Percentiles rank a stretch among this genome's conserved stretches.
These are phyloP conservation scores for Teratosphaeriaceae sp. DNA, from an alignment of 2,329 filamentous ascomycete genomes.

Conservation along the genomic window DNA sequence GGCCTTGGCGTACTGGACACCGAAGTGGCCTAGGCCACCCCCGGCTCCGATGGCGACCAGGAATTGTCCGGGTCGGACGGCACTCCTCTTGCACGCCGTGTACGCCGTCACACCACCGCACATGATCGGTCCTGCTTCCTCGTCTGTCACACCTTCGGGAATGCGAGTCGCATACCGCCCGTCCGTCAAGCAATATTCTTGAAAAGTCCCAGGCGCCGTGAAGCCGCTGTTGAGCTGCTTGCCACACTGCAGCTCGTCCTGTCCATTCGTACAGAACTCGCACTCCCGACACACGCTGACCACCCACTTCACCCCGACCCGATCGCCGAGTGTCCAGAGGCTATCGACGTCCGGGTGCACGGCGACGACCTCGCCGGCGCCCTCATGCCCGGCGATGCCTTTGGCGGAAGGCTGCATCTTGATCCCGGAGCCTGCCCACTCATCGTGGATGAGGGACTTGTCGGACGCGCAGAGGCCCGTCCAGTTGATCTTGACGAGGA, in stretches of 20 bases:
- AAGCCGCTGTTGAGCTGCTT: slow-evolving; percentile 34
- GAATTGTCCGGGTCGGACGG: slow-evolving; percentile 34
- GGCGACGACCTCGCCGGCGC: slow-evolving; percentile 25
- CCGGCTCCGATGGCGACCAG: slow-evolving; percentile 33
- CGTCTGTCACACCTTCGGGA: slow-evolving; percentile 31
- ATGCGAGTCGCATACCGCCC: slow-evolving; percentile 30
- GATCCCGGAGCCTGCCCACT: slow-evolving; percentile 28
- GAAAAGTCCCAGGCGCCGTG: slow-evolving; percentile 32
- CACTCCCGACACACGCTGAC: slow-evolving; percentile 23
- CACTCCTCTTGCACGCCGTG: slow-evolving; percentile 27
- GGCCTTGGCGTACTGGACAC: slow-evolving; percentile 27
- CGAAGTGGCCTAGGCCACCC: slow-evolving; percentile 25
- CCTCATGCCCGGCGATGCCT: slow-evolving; percentile 27
- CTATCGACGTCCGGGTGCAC: slow-evolving; percentile 19
- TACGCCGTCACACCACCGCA: slow-evolving; percentile 34
- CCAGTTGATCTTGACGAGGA: slow-evolving; percentile 32
- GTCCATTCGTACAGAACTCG: slow-evolving; percentile 29
- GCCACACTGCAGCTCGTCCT: slow-evolving; percentile 31
- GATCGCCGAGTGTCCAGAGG: slow-evolving; percentile 24
- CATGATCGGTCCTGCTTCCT: slow-evolving; percentile 34
- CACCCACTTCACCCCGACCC: slow-evolving; percentile 29
- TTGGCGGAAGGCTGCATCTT: slow-evolving; percentile 21
- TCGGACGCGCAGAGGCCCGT: slow-evolving; percentile 30
- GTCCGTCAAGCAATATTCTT: slow-evolving; percentile 31
- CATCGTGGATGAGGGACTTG: slow-evolving; percentile 32